Base-by-base conservation (phyloP, 331 rosid genomes). In the Ulmus americana region DNA sequence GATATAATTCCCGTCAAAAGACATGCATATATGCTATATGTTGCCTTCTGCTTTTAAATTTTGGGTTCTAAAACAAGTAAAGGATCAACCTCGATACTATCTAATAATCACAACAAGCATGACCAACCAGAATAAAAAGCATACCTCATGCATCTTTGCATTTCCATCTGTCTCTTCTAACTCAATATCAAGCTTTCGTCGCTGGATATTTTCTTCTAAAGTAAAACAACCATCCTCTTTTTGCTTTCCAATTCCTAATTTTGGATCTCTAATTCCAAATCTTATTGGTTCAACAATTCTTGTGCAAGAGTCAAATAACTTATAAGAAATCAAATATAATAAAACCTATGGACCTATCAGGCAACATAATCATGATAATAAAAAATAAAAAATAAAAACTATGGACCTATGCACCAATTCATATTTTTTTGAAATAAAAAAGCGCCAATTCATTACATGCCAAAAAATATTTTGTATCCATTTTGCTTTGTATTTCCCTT, bases 221-320 rank as follows among this genome's bases (percentile, higher is more conserved):
- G 96, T 92, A 71, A 85, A 92, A 79, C 75, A 92, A 64, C 86
- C 95, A 45, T 92, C 98, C 63, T 92, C 94, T 71, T 88, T 95
- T 80, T 88, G 97, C 75, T 92, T 89, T 35, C 96, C 98, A 56
- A 92, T 64, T 15, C 98, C 98, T 53, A 92, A 71, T 68, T 88
- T 86, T 58, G 97, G 84, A 79, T 92, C 97, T 81, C 97, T 88
- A 38, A 88, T 86, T 63, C 96, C 96, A 73, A 96, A 88, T 77
- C 87, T 88, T 68, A 92, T 89, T 61, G 98, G 95, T 73, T 92
- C 95, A 70, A 16, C 64, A 38, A 88, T 92, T 68, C 96, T 95
- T 92, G 83, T 52, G 64, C 57, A 61, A 28, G 1, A 52, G 47
- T 62, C 48, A 48, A 28, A 46, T 1, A 58, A 35, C n/a, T 5